Evolutionary conservation across 2,329 filamentous ascomycete species (phyloP).

Genomic region (Fusarium concolor): DNA sequence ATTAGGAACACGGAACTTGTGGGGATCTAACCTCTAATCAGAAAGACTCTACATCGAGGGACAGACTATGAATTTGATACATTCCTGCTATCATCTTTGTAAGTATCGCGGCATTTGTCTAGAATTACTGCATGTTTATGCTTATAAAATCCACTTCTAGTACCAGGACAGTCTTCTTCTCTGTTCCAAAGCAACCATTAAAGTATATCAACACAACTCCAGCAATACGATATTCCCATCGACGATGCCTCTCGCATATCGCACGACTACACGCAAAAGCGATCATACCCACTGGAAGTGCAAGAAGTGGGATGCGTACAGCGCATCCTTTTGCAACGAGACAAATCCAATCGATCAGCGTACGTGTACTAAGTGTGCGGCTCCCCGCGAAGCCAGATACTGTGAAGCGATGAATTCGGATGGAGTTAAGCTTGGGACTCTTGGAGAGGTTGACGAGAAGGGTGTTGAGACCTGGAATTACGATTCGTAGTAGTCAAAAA

Average conservation of each 20-base stretch:
- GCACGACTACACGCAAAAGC: no score
- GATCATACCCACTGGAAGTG: background rate
- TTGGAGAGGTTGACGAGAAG: background rate
- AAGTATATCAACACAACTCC: background rate
- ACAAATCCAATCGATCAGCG: background rate
- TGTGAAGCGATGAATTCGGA: background rate
- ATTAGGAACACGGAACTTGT: no score
- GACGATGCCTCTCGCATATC: background rate
- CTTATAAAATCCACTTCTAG: background rate
- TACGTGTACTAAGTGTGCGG: background rate
- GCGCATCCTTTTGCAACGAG: background rate
- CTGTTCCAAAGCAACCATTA: background rate
- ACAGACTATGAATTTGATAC: no score
- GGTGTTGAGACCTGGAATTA: background rate
- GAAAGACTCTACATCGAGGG: no score
- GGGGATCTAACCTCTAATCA: no score
- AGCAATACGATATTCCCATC: no score
- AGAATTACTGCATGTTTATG: background rate
- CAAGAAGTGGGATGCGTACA: background rate
- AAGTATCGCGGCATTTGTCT: no score
- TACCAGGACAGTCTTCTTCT: background rate
- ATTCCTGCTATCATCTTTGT: no score
- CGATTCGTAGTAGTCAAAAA: no score
- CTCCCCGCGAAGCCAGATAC: background rate
- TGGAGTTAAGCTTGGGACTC: background rate